A percentile compares a stretch with the other conserved stretches of the same genome.
These are phyloP conservation scores for Globisporangium sylvaticum DNA, from an alignment of 352 stramenopile species.

Conservation along the genomic window DNA sequence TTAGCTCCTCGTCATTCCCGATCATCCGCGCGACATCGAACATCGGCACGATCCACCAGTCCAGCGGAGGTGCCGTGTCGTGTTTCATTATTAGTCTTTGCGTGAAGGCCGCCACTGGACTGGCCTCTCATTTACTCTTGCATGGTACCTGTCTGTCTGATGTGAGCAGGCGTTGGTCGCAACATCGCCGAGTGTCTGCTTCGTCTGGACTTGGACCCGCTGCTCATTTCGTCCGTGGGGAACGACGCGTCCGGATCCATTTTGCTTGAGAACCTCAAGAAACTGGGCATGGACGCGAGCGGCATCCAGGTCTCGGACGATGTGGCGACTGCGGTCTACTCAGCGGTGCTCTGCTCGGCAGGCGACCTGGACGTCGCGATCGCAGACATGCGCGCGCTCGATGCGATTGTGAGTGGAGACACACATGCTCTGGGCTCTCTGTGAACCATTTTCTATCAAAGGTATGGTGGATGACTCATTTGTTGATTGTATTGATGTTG, in stretches of 20 bases:
- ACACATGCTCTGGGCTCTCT: background rate
- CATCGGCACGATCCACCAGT: constrained; percentile 80
- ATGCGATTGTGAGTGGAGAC: constrained; percentile 75
- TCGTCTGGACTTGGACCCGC: constrained; percentile 51
- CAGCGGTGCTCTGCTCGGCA: constrained; percentile 62
- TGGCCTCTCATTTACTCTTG: background rate
- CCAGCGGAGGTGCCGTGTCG: constrained; percentile 53
- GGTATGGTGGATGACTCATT: no score
- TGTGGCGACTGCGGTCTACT: constrained; percentile 81
- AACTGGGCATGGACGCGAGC: constrained; percentile 53
- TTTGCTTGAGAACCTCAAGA: constrained; percentile 66
- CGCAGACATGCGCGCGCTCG: constrained; percentile 83
- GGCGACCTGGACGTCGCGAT: constrained; percentile 85
- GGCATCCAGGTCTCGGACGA: constrained; percentile 48
- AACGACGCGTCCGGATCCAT: constrained; percentile 66
- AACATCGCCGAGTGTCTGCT: constrained; percentile 90
- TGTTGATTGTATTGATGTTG: no score
- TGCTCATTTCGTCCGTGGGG: constrained; percentile 83
- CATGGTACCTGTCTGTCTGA: background rate
- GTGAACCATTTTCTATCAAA: background rate
- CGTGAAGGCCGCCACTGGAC: background rate
- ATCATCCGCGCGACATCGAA: constrained; percentile 85
- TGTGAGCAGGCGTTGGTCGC: constrained; percentile 80
- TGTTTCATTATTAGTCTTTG: background rate
- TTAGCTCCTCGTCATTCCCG: constrained; percentile 59